Base-by-base conservation (phyloP, 2,329 filamentous ascomycete genomes). In the Chaetomium sp. region DNA sequence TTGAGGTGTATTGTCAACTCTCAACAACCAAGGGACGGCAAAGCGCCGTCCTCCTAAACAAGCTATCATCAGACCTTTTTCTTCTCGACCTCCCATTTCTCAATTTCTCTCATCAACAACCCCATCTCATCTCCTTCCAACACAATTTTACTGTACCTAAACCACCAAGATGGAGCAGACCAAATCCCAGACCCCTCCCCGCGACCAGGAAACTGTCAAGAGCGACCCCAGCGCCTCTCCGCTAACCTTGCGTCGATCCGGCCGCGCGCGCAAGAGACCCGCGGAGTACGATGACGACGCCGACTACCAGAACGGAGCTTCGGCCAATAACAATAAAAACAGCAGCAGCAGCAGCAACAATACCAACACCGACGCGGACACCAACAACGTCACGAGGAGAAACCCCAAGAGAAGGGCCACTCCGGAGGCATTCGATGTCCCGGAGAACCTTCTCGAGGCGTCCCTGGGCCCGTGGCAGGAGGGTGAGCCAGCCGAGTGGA, bases 401-500 rank as follows among this genome's bases (percentile, higher is more conserved):
- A 59, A 62, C 54, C 49, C 61, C 44, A 66, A 64, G 51, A 53
- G 67, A 56, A 62, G 63, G 44, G 50, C 62, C 50, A 45, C 59
- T 55, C 52, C 57, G 6, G 69, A 71, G 33, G 62, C 59, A 1
- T 64, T 66, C 37, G 65, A 69, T 32, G 55, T 70, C 1, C 65
- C 68, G 0, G 73, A 73, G 4, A 67, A 75, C n/a, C 67, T 79
- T 2, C 70, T 80, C 34, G 69, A 74, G 7, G 71, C 76, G 43
- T 69, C 76, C 1, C 68, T 83, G 54, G 71, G 71, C 40, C 76
- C 76, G 9, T 73, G 81, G 55, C 72, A 71, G 3, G 65, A 70
- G 5, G 70, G 78, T 35, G 83, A 88, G 62, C 76, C 79, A 32
- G 70, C 77, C 33, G 76, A 78, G 35, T 91, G 86, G 83, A 76